Evolutionary conservation across 768 basidiomycete genomes (phyloP), one percentile per base, ranked within the genome.

Genomic region (Boletus sp.): DNA sequence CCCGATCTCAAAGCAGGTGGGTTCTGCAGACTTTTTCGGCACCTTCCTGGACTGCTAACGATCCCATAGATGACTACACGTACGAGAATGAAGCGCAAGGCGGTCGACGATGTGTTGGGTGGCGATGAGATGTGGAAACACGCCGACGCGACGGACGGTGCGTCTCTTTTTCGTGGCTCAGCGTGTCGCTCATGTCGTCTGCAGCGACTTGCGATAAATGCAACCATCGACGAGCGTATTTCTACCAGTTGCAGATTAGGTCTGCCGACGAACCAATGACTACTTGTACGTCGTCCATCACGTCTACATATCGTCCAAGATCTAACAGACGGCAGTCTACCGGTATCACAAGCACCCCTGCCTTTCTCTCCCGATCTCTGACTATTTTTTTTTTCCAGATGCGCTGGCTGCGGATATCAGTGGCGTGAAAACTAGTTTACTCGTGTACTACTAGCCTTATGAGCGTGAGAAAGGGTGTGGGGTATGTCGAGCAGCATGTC

Each of bases 181-280:
- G 30, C 20, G n/a, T n/a, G 14, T 50, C 44, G 40, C 42, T 60
- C 45, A 59, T 30, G 40, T 12, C 42, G 3, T 36, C 47, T 18
- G 0, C 55, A 86, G 84, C 83, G 15, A 77, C 73, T 8, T 85
- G 84, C 66, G 78, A 78, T 48, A 93, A 94, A 64, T 99, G 96
- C 71, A 94, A 95, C 67, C 78, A 87, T 68, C 79, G 83, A 46
- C 77, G 86, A 47, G 95, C 96, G 5, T 98, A 94, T 73, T 99
- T 91, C 75, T 92, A 94, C 69, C 94, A 98, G 76, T 77, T 98
- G 14, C 97, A 99, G 71, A 99, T 98, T 59, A 77, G 96, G 45
- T 95, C 92, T 63, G 93, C 92, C 0, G 92, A 94, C 67, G 92
- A 94, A 67, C 91, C 90, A 15, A 94, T 93, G 92, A 93, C 90